Evolutionary conservation across 1,139 yeast genomes (phyloP), one percentile per base, ranked within the genome.

Genomic region (Suhomyces chickasaworum): DNA sequence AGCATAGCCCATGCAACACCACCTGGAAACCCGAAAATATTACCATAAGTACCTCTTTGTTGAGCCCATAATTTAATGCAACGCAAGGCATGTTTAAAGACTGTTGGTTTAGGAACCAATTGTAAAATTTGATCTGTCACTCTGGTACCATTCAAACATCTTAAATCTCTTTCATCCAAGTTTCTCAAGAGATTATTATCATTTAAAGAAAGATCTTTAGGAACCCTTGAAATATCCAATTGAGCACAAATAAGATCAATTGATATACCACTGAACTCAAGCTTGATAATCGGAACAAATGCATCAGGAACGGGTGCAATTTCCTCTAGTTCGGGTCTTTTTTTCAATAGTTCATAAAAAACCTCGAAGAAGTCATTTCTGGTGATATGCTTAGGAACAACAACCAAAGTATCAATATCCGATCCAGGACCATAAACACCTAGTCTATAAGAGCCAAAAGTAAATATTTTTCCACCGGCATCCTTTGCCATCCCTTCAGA

Each of bases 1-100:
- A 93, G 68, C 98, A 93, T 93, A 1, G 99, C 99, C 99, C 99
- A 93, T 0, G 99, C 99, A 30, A 93, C 99, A 65, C 99, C 99
- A 57, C 99, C 99, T 0, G 99, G 99, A 66, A 93, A 93, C 0
- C 99, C 99, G 76, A 86, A 89, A 40, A 93, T 86, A 61, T 93
- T 93, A 4, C 89, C 98, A 65, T 93, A 93, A 15, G 93, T 81
- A 0, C 97, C 99, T 47, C 98, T 77, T 57, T 90, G 81, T 62
- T 90, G 95, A 0, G 99, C 99, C 99, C 99, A 93, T 62, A 93
- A 74, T 64, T 93, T 93, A 48, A 93, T 87, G 20, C 96, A 93
- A 52, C 99, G 73, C 48, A 93, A 72, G 1, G 98, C 97, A 58
- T 90, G 93, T 60, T 90, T 89, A 71, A 93, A 93, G 1, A 89